Base-by-base conservation (phyloP, 2,329 filamentous ascomycete species). In the Diaporthe citriasiana region DNA sequence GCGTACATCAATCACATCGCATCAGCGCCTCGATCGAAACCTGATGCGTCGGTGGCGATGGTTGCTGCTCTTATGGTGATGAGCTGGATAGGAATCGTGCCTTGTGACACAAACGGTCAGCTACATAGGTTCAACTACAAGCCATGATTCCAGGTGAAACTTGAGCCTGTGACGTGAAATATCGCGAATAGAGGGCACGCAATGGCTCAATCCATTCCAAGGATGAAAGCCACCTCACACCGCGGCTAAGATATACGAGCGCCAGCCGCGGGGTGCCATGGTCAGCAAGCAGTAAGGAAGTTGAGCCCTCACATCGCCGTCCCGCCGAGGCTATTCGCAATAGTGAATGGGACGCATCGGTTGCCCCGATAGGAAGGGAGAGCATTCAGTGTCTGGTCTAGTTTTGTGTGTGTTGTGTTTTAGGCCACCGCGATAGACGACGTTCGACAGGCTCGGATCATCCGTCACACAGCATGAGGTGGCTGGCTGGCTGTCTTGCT, bases 381-480 rank as follows among this genome's bases (percentile, higher is more conserved):
- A 45, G n/a, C 25, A 12, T 27, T 22, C 12, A 17, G 33, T 53
- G 25, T 71, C 55, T n/a, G 63, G 40, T 47, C 17, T 33, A 33
- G 59, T 15, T 10, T 33, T 4, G 1, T 33, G 17, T 17, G 15
- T 47, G 9, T 33, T 60, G 4, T 68, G 19, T 27, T 25, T 22
- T 40, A 60, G 17, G 22, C 35, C 38, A 50, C 27, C 10, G 42
- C 27, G 42, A 27, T 33, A 53, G 19, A 68, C 63, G n/a, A 40
- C 47, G 63, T 40, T 30, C 33, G 47, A 25, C 22, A 68, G 63
- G n/a, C 47, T 53, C 47, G 63, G 66, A 63, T 71, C 72, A 35
- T 50, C 56, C 27, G 66, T 73, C 66, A 53, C 69, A 71, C 72
- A 63, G 66, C 72, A 71, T 65, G 50, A 57, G 33, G 47, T 59